These are phyloP conservation scores for Xylaria sp. DNA, from an alignment of 2,329 filamentous ascomycete genomes.

Conservation along the genomic window DNA sequence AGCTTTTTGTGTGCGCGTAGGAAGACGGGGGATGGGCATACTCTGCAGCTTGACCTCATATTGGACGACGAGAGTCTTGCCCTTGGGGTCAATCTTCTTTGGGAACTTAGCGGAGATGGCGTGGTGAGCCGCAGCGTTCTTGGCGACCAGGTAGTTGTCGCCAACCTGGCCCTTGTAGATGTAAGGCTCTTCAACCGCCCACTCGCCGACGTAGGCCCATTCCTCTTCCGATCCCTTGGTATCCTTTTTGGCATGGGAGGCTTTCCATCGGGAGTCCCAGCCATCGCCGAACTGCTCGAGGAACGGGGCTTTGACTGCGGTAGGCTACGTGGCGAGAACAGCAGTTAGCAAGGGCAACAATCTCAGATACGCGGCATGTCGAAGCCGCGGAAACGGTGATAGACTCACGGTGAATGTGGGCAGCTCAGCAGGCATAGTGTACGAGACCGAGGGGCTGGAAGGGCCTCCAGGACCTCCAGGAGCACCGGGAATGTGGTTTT, in stretches of 20 bases:
- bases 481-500: slow-evolving; percentile 65
- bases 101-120: slow-evolving; percentile 99
- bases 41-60: slow-evolving; percentile 99
- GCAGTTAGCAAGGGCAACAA: slow-evolving; percentile 28
- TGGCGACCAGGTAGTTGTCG: slow-evolving; percentile 96
- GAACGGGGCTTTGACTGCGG: slow-evolving; percentile 90
- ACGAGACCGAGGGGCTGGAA: slow-evolving; percentile 19
- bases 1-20: slow-evolving; percentile 41
- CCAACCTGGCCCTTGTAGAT: slow-evolving; percentile 92
- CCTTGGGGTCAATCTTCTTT: slow-evolving; percentile 96
- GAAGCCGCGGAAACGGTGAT: neutral
- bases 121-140: slow-evolving; percentile 97
- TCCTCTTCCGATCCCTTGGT: slow-evolving; percentile 83
- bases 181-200: slow-evolving; percentile 93
- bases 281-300: slow-evolving; percentile 98
- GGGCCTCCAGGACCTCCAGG: slow-evolving; percentile 53
- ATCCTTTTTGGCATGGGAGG: slow-evolving; percentile 96
- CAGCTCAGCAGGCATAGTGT: slow-evolving; percentile 59
- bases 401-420: slow-evolving; percentile 87
- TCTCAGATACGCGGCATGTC: slow-evolving; percentile 15
- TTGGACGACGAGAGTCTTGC: slow-evolving; percentile 95
- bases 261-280: slow-evolving; percentile 94
- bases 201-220: slow-evolving; percentile 97
- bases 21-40: slow-evolving; percentile 61
- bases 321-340: slow-evolving; percentile 69